These are phyloP conservation scores for Prunus mongolica DNA, from an alignment of 306 rosid genomes.

Conservation along the genomic window DNA sequence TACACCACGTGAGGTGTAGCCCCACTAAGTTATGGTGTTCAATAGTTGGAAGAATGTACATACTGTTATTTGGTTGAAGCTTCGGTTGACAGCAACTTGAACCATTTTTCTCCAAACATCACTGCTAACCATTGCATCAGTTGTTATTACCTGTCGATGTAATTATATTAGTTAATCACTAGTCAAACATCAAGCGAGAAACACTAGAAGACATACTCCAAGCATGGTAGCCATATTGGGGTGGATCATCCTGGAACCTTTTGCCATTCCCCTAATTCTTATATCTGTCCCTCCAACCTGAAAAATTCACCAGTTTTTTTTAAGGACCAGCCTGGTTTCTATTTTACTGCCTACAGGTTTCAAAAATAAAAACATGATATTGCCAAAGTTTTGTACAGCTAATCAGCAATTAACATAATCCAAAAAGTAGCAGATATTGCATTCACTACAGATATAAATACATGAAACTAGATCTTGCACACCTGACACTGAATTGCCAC, in stretches of 20 bases:
- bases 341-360: not conserved
- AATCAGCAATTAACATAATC: not conserved
- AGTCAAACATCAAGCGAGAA: not conserved
- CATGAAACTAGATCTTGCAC: constrained; percentile 19
- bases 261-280: constrained; percentile 91
- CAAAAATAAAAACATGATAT: not conserved
- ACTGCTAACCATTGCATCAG: constrained; percentile 78
- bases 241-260: constrained; percentile 99
- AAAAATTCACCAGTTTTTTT: constrained; percentile 15
- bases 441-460: not conserved
- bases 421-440: not conserved
- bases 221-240: constrained; percentile 99
- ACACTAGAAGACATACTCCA: constrained; percentile 52
- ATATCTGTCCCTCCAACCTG: constrained; percentile 73
- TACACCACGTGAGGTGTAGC: not conserved
- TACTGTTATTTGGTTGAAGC: constrained; percentile 97
- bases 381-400: not conserved
- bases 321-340: not conserved
- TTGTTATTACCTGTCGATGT: constrained; percentile 66
- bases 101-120: constrained; percentile 88
- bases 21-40: not conserved
- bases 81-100: constrained; percentile 75
- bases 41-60: constrained; percentile 1
- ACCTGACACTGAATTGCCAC: constrained; percentile 88
- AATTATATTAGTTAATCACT: not conserved